phyloP scores from a whole-genome alignment of 225 moss, liverwort and hornwort species.

The Rhytidiadelphus loreus region DNA sequence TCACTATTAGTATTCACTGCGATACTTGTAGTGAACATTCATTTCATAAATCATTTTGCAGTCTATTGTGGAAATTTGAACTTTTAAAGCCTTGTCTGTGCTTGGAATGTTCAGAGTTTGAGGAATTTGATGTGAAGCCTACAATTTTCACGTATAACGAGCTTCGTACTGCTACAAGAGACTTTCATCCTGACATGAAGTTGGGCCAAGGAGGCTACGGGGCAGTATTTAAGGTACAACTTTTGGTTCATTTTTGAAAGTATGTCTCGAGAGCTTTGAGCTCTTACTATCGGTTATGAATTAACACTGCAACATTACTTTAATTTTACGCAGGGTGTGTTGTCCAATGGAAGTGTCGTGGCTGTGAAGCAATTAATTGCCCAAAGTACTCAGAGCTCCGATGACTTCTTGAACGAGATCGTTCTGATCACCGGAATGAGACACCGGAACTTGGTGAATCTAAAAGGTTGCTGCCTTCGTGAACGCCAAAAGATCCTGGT shows the following conservation, averaged over 20 bases:
- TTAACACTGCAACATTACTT: neutral
- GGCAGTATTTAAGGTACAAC: neutral
- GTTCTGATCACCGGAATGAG: neutral
- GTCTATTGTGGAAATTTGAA: neutral
- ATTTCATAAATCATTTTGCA: neutral
- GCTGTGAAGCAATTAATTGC: neutral
- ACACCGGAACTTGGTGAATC: neutral
- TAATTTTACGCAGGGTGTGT: neutral
- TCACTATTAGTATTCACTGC: too few relatives aligned
- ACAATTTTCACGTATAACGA: neutral
- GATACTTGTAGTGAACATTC: neutral
- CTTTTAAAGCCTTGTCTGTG: neutral
- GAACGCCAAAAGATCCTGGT: neutral
- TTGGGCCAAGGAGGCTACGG: conserved; percentile 3
- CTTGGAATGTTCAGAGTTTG: neutral
- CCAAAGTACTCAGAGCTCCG: neutral
- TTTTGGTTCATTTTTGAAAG: neutral
- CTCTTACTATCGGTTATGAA: neutral
- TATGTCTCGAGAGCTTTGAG: neutral
- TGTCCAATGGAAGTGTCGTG: neutral
- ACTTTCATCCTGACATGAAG: neutral
- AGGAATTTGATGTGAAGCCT: conserved; percentile 8
- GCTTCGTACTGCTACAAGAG: neutral
- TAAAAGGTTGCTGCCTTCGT: neutral
- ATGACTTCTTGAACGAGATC: conserved; percentile 1